phyloP scores from a whole-genome alignment of 805 yeast genomes.

The Candida vartiovaarae region DNA sequence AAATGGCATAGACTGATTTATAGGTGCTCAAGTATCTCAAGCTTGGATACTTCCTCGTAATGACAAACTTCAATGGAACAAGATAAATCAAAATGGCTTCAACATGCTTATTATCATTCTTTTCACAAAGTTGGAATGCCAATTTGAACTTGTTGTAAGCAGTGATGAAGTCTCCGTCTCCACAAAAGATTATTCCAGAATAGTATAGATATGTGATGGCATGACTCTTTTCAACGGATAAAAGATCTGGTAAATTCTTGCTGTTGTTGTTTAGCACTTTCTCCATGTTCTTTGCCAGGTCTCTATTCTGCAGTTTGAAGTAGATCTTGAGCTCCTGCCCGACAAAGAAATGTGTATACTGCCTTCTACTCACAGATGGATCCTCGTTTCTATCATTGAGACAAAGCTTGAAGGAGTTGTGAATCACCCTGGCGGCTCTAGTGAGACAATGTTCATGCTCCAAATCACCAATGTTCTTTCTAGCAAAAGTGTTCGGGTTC shows the following conservation, averaged over 20 bases:
- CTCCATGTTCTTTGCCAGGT: slow-evolving; percentile 68
- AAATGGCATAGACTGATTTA: slow-evolving; percentile 40
- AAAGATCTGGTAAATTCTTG: slow-evolving; percentile 44
- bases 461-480: slow-evolving; percentile 15
- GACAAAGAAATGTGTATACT: slow-evolving; percentile 63
- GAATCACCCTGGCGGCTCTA: slow-evolving; percentile 55
- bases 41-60: slow-evolving; percentile 42
- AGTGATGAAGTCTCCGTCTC: slow-evolving; percentile 49
- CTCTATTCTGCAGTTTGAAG: slow-evolving; percentile 56
- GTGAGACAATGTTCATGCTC: slow-evolving; percentile 34
- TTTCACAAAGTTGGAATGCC: slow-evolving; percentile 30
- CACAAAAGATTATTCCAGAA: slow-evolving; percentile 58
- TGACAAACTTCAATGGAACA: slow-evolving; percentile 55
- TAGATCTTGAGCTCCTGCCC: slow-evolving; percentile 65
- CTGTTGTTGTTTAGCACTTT: slow-evolving; percentile 56
- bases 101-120: slow-evolving; percentile 16
- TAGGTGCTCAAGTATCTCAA: slow-evolving; percentile 29
- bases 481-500: slow-evolving; percentile 9
- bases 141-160: slow-evolving; percentile 45
- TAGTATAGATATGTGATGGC: slow-evolving; percentile 61
- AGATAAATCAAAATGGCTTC: slow-evolving; percentile 45
- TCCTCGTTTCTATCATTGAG: slow-evolving; percentile 70
- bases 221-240: slow-evolving; percentile 40
- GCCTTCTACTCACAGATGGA: slow-evolving; percentile 40
- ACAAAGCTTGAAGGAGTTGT: slow-evolving; percentile 68